A percentile compares a stretch with the other conserved stretches of the same genome.
Evolutionary conservation across 2,329 filamentous ascomycete genomes (phyloP).

Genomic region (Xylaria sp.): DNA sequence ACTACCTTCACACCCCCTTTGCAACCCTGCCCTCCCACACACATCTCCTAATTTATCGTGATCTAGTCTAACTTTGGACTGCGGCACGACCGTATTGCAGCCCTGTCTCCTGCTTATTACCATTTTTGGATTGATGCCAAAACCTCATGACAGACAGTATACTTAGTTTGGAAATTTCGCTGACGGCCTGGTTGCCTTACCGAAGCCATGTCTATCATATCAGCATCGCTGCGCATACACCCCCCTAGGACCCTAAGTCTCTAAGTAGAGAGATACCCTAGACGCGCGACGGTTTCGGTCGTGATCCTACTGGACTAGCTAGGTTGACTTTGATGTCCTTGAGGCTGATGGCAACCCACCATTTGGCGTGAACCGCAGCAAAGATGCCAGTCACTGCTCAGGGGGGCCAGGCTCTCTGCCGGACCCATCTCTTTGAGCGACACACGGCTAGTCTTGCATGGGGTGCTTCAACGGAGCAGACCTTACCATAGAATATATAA

Average conservation of each 20-base stretch:
- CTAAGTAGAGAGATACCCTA: constrained; percentile 18
- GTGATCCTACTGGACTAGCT: constrained; percentile 24
- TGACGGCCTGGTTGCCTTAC: constrained; percentile 30
- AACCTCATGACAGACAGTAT: constrained; percentile 29
- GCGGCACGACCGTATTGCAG: constrained; percentile 31
- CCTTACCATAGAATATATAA: constrained; percentile 34
- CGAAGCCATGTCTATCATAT: constrained; percentile 11
- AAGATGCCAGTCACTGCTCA: constrained; percentile 28
- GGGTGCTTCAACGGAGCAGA: constrained; percentile 22
- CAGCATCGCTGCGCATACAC: constrained; percentile 16
- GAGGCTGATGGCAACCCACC: constrained; percentile 37
- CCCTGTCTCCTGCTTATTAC: constrained; percentile 30
- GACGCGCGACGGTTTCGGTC: constrained; percentile 20
- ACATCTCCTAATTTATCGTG: constrained; percentile 23
- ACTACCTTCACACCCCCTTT: constrained; percentile 17
- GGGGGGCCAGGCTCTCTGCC: constrained; percentile 34
- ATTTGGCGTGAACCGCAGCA: constrained; percentile 34
- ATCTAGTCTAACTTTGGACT: constrained; percentile 18
- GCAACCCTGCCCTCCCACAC: background rate
- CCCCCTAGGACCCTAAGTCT: constrained; percentile 1
- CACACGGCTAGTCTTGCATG: constrained; percentile 22
- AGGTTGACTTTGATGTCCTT: constrained; percentile 27
- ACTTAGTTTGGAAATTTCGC: constrained; percentile 29
- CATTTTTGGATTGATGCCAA: constrained; percentile 33
- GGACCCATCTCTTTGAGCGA: constrained; percentile 24